Base-by-base conservation (phyloP, 495 filamentous ascomycete genomes). In the Penicillium fimorum region DNA sequence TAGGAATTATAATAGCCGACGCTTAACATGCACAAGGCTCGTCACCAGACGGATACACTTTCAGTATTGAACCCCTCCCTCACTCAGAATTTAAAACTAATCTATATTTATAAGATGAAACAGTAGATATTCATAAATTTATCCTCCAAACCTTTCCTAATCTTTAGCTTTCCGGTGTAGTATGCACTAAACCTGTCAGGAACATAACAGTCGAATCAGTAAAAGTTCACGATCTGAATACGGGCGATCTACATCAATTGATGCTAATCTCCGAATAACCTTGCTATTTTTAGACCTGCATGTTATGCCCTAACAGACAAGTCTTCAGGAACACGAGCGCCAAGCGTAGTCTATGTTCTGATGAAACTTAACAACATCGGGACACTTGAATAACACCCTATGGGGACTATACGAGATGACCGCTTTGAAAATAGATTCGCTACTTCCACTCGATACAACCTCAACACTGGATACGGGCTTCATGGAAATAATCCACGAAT, bases 271-370 rank as follows among this genome's bases (percentile, higher is more conserved):
- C 37, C 24, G 50, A 10, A 40, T 27, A 43, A 7, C 24, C n/a
- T 38, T 43, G 24, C 50, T 54, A 54, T 54, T 47, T 54, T 54
- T 54, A 47, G 52, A 32, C 11, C 15, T 11, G 17, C 43, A 25
- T 8, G 13, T 18, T 24, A 9, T 30, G 42, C 52, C 24, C 22
- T 54, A 32, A 29, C 24, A 54, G 43, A 13, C n/a, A 45, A 37
- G 12, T 15, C 42, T 37, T 51, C 51, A 54, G 51, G 42, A 46
- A 54, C 51, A 54, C 42, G 51, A 54, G 32, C 32, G 51, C 51
- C 51, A 54, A 54, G 51, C 42, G 15, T 11, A 24, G 27, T 6
- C 42, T 22, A 46, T 38, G 42, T 44, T 54, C 20, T 3, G 18
- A 47, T 47, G 8, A 40, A 54, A 30, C 51, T 33, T 46, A 38